Conservation (phyloP, 768 basidiomycete species). For the Amanita fuliginea region DNA sequence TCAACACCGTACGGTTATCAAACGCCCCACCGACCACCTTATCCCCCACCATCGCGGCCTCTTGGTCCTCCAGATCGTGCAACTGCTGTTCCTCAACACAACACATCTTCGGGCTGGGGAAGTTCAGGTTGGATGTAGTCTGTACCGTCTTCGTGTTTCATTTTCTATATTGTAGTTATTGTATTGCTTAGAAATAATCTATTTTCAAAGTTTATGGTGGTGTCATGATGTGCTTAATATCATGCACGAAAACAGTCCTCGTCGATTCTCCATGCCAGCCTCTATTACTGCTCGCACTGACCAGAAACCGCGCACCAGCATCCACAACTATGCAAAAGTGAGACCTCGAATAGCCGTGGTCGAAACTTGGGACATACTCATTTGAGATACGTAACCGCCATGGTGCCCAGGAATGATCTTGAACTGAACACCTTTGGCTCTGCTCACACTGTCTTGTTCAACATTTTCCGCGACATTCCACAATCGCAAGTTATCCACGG, state of each 20-base stretch:
- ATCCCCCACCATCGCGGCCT: conserved; percentile 27
- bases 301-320: conserved; percentile 71
- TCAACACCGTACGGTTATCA: conserved; percentile 36
- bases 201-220: conserved; percentile 6
- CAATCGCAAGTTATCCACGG: conserved; percentile 83
- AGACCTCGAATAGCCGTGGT: conserved; percentile 5
- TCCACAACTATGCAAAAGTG: conserved; percentile 56
- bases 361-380: conserved; percentile 40
- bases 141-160: neutral
- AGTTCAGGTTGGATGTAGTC: conserved; percentile 4
- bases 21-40: conserved; percentile 30
- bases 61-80: conserved; percentile 45
- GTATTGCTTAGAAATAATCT: conserved; percentile 5
- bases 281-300: conserved; percentile 88
- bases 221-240: conserved; percentile 46
- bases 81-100: conserved; percentile 44
- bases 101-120: conserved; percentile 15
- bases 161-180: conserved; percentile 5
- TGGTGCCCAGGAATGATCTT: conserved; percentile 96
- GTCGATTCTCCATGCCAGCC: conserved; percentile 93
- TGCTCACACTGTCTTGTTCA: conserved; percentile 52
- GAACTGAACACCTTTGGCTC: conserved; percentile 67
- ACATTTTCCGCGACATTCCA: conserved; percentile 85
- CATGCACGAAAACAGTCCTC: conserved; percentile 82
- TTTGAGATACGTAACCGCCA: conserved; percentile 86